Percentiles rank a stretch among this genome's conserved stretches.
Conservation (phyloP, 202 grass and related monocot genomes). For the Schoenoplectus triqueter region DNA sequence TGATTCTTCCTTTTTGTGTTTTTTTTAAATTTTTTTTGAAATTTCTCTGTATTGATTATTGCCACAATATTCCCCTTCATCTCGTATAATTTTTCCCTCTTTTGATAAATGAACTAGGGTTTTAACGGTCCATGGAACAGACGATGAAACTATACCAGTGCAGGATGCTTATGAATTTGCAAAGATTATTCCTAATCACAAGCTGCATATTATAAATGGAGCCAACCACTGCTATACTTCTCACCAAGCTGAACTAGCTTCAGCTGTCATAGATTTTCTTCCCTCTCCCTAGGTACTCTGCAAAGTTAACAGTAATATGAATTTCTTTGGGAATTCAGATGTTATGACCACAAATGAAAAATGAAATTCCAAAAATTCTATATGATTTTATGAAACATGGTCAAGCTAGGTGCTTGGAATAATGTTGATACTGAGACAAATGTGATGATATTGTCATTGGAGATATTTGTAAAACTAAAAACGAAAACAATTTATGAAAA, state of each 20-base stretch:
- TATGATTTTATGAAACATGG: neutral
- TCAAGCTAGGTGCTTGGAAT: neutral
- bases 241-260: conserved; percentile 61
- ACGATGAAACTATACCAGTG: conserved; percentile 63
- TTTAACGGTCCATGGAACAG: conserved; percentile 80
- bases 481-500: neutral
- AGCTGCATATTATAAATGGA: conserved; percentile 66
- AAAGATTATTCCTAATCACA: conserved; percentile 70
- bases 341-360: neutral
- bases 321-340: neutral
- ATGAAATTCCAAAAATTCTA: conserved; percentile 2
- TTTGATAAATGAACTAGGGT: conserved; percentile 64
- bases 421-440: neutral
- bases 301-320: neutral
- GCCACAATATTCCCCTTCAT: neutral
- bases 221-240: conserved; percentile 73
- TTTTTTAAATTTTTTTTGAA: neutral
- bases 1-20: neutral
- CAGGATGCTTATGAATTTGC: conserved; percentile 77
- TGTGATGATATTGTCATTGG: neutral
- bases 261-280: conserved; percentile 55
- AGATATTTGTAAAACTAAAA: neutral
- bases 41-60: neutral
- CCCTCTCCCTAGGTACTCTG: conserved; percentile 53
- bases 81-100: conserved; percentile 23